Conservation (phyloP, 495 filamentous ascomycete genomes). For the Barbatosphaeria neglecta region DNA sequence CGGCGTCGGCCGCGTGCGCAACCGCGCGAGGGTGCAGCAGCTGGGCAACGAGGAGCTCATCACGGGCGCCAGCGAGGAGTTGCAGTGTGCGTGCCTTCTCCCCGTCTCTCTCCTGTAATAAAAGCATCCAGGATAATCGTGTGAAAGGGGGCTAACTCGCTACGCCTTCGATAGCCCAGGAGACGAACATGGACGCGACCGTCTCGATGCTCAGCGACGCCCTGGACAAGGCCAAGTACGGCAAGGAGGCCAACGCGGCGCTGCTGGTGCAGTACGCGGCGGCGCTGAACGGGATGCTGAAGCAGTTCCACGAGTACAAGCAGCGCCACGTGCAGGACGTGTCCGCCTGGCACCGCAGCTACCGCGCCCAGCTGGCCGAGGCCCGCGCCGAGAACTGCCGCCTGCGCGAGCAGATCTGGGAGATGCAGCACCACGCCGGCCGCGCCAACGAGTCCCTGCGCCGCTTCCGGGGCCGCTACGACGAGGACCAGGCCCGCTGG, state of each 20-base stretch:
- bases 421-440: constrained; percentile 40
- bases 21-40: constrained; percentile 30
- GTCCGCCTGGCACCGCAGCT: constrained; percentile 43
- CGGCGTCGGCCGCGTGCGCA: constrained; percentile 44
- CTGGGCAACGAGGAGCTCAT: constrained; percentile 41
- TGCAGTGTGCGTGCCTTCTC: constrained; percentile 27
- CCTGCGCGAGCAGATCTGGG: constrained; percentile 45
- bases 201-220: constrained; percentile 40
- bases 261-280: constrained; percentile 36
- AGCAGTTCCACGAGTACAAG: constrained; percentile 41
- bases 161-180: constrained; percentile 24
- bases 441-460: constrained; percentile 37
- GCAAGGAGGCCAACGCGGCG: constrained; percentile 39
- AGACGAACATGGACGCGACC: constrained; percentile 38
- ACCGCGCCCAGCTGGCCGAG: constrained; percentile 43
- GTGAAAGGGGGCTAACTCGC: not conserved
- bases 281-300: constrained; percentile 34
- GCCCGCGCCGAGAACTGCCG: constrained; percentile 43
- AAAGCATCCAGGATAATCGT: not conserved
- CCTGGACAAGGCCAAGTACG: constrained; percentile 39
- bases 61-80: constrained; percentile 30
- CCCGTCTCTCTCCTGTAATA: not conserved
- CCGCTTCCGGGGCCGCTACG: constrained; percentile 32
- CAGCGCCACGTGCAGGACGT: constrained; percentile 38
- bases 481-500: constrained; percentile 34